phyloP scores from a whole-genome alignment of 2,329 filamentous ascomycete species.

The Stenocarpella maydis region DNA sequence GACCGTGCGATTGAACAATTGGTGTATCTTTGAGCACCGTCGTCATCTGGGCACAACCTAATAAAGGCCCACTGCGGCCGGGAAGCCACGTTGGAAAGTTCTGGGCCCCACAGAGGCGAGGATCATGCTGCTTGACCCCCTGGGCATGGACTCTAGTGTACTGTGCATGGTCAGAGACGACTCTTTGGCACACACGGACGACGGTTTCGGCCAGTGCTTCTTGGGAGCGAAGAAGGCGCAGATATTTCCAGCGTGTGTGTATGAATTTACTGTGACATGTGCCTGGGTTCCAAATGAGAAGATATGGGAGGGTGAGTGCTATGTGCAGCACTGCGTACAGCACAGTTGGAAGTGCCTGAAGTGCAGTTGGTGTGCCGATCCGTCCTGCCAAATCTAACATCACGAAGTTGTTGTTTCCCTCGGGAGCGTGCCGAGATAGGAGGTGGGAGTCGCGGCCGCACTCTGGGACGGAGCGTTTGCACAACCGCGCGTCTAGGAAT shows the following conservation, averaged over 20 bases:
- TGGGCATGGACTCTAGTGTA: no score
- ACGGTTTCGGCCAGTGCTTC: neutral
- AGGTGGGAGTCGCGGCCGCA: neutral
- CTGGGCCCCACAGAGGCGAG: neutral
- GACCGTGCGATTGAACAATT: conserved; percentile 17
- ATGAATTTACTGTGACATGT: neutral
- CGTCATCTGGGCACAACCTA: conserved; percentile 8
- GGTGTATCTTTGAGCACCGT: conserved; percentile 7
- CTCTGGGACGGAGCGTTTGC: neutral
- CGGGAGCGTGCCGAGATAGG: conserved; percentile 18
- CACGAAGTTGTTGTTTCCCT: conserved; percentile 1
- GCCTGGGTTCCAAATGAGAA: neutral
- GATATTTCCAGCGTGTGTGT: no score
- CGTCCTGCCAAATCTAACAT: neutral
- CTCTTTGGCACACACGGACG: neutral
- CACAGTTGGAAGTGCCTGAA: no score
- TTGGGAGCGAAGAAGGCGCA: neutral
- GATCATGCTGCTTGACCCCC: neutral
- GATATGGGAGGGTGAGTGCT: neutral
- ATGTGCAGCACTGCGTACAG: neutral
- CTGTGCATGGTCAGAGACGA: neutral
- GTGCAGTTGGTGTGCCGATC: conserved; percentile 6
- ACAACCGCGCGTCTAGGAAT: conserved; percentile 17
- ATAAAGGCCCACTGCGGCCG: conserved; percentile 5
- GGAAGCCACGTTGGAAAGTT: conserved; percentile 12